Evolutionary conservation across 2,329 filamentous ascomycete species (phyloP), one percentile per base, ranked within the genome.

Genomic region (Alternaria infectoria): DNA sequence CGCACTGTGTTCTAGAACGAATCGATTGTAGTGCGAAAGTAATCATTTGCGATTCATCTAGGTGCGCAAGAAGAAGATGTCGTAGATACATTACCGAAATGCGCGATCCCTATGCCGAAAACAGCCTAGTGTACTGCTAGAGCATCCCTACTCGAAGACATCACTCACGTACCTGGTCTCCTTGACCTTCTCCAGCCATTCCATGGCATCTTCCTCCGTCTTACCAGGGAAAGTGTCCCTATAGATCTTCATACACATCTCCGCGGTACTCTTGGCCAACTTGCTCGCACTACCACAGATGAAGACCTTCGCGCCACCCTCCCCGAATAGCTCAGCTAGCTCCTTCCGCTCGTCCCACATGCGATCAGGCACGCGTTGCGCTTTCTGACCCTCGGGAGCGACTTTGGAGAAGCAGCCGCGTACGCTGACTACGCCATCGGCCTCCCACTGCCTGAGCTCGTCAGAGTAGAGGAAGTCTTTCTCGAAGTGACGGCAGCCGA

Each of bases 351-450:
- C 83, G 19, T 77, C 76, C 71, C 80, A 82, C 69, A 87, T 76
- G 11, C 81, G 68, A 49, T 87, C 84, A 57, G 85, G 83, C 4
- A 86, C 83, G 64, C 86, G 82, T 59, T 79, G 79, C 47, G 43
- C 28, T 15, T 89, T 44, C 6, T 49, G 86, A 62, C 92, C 90
- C 25, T 89, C 80, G 2, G 89, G 92, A 73, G 91, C 92, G 0
- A 88, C 89, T 0, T 88, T 86, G 50, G 85, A 81, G 8, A 90
- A 84, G 17, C 59, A 62, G 17, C 55, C 55, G 15, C 59, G 59
- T 12, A 62, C 55, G 6, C 55, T 62, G 17, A 62, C 59, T 28
- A 59, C 55, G 9, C 59, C 59, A 4, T 62, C 59, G 6, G 59
- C 49, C n/a, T 62, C 55, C 59, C 59, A 62, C 11, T 59, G 55